Evolutionary conservation across 2,329 filamentous ascomycete genomes (phyloP).

Genomic region (Juglanconis oblonga): DNA sequence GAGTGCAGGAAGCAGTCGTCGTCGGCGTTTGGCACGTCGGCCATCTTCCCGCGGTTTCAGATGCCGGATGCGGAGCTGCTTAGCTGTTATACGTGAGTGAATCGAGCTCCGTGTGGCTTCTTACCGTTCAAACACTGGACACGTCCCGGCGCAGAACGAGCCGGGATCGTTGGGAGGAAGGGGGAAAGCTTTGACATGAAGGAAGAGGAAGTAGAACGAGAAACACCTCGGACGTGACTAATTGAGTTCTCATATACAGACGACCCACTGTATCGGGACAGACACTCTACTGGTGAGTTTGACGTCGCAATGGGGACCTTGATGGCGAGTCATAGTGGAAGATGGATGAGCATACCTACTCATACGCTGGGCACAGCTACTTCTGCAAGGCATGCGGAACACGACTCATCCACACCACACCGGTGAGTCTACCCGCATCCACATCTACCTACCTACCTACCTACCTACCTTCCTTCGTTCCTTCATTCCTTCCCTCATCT

Average conservation of each 20-base stretch:
- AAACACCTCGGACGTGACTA: neutral
- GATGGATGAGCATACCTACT: neutral
- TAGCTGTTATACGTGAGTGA: conserved; percentile 54
- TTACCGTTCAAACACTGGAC: neutral
- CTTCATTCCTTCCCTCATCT: neutral
- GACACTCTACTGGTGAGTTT: conserved; percentile 53
- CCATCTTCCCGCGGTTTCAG: conserved; percentile 66
- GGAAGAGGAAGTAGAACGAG: neutral
- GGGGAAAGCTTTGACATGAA: neutral
- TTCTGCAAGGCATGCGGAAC: conserved; percentile 67
- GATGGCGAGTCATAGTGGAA: neutral
- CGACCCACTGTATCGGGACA: conserved; percentile 56
- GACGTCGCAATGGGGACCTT: neutral
- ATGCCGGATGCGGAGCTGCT: conserved; percentile 48
- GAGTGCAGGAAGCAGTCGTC: conserved; percentile 64
- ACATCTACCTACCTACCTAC: neutral
- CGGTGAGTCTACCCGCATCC: conserved; percentile 33
- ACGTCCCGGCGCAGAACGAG: neutral
- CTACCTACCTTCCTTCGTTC: neutral
- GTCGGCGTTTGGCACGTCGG: conserved; percentile 66
- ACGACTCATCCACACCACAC: conserved; percentile 59
- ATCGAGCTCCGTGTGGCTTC: neutral
- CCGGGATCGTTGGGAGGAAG: neutral
- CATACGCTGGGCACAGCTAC: conserved; percentile 40
- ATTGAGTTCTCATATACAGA: conserved; percentile 33